phyloP scores from a whole-genome alignment of 192 early-diverging fungal genomes.

The Rhizophagus clarus region DNA sequence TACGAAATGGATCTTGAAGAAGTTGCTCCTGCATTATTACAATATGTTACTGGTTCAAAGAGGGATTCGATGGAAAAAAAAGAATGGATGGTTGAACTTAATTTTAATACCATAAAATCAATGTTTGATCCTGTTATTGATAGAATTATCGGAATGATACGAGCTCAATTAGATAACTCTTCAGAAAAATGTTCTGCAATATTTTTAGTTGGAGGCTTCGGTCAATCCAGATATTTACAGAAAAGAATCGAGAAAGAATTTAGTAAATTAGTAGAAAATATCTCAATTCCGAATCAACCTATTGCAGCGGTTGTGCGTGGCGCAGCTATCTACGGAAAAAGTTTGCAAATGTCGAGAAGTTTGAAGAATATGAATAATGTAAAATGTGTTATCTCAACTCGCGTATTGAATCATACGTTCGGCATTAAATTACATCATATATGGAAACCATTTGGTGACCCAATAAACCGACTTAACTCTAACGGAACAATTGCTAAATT shows the following conservation, averaged over 20 bases:
- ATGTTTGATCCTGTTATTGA: conserved; percentile 61
- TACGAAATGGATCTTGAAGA: background rate
- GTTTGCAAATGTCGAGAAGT: background rate
- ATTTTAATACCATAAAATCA: conserved; percentile 46
- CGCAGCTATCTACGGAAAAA: conserved; percentile 50
- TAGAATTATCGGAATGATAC: conserved; percentile 52
- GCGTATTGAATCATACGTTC: background rate
- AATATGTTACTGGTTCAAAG: background rate
- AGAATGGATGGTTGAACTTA: conserved; percentile 41
- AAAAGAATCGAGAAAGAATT: conserved; percentile 52
- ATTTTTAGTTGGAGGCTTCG: conserved; percentile 59
- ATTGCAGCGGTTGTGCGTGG: conserved; percentile 55
- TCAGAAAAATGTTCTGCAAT: conserved; percentile 45
- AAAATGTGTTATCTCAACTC: background rate
- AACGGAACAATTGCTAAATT: background rate
- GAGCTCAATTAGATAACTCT: conserved; percentile 50
- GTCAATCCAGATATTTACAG: conserved; percentile 53
- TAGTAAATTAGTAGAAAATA: conserved; percentile 38
- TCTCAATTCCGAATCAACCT: conserved; percentile 52
- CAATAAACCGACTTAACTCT: background rate
- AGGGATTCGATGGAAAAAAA: conserved; percentile 41
- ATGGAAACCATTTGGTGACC: too few species aligned
- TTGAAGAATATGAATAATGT: background rate
- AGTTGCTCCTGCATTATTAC: background rate
- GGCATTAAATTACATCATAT: too few species aligned